phyloP scores from a whole-genome alignment of 345 rosid genomes.

The Ceriops decandra region DNA sequence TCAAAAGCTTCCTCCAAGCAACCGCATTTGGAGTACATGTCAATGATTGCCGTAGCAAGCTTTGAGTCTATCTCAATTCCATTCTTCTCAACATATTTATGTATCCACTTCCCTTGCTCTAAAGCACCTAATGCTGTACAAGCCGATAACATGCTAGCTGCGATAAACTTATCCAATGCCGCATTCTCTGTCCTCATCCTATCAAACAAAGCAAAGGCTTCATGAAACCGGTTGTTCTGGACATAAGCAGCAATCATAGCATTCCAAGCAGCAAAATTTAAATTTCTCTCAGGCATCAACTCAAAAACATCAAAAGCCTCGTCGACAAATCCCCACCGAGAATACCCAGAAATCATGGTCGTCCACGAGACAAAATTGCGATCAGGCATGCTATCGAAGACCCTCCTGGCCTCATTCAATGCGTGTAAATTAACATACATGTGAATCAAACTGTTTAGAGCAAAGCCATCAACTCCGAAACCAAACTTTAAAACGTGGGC shows the following conservation, averaged over 20 bases:
- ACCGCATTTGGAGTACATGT: constrained; percentile 51
- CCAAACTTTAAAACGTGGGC: constrained; percentile 45
- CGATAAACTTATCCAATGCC: constrained; percentile 36
- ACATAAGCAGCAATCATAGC: constrained; percentile 45
- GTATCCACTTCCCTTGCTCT: constrained; percentile 44
- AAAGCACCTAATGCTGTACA: constrained; percentile 40
- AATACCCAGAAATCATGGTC: constrained; percentile 43
- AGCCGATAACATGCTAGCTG: constrained; percentile 41
- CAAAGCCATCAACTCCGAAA: constrained; percentile 26
- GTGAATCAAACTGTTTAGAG: constrained; percentile 40
- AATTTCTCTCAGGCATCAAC: constrained; percentile 31
- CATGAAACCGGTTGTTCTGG: constrained; percentile 38
- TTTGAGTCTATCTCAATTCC: constrained; percentile 33
- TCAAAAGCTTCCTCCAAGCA: constrained; percentile 43
- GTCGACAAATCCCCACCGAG: constrained; percentile 40
- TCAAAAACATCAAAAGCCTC: constrained; percentile 38
- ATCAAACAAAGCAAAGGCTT: constrained; percentile 47
- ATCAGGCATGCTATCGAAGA: constrained; percentile 25
- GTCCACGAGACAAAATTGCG: constrained; percentile 39
- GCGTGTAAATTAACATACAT: constrained; percentile 34
- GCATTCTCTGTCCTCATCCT: constrained; percentile 37
- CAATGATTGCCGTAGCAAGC: constrained; percentile 42
- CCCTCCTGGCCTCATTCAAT: constrained; percentile 37
- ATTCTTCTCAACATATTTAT: constrained; percentile 23
- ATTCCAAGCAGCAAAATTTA: constrained; percentile 45